Evolutionary conservation across 805 yeast species (phyloP).

Genomic region (Wickerhamiella bombiphila): DNA sequence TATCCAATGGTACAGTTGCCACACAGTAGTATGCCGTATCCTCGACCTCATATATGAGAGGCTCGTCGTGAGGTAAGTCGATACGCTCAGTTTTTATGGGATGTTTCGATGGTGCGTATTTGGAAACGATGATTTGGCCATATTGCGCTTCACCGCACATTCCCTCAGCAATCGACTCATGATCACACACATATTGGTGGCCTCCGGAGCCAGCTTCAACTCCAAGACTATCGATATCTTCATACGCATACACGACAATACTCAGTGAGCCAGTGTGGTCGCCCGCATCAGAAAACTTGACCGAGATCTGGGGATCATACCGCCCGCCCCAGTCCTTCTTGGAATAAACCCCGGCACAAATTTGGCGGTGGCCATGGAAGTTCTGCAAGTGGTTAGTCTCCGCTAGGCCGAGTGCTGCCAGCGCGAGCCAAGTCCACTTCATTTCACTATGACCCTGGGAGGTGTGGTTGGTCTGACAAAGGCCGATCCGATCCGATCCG

Average conservation of each 20-base stretch:
- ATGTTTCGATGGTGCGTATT: conserved; percentile 32
- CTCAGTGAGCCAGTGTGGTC: conserved; percentile 29
- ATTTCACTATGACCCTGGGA: too few relatives aligned
- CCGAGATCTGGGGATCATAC: conserved; percentile 9
- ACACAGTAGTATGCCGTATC: conserved; percentile 89
- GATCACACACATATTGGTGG: conserved; percentile 60
- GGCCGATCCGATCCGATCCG: too few relatives aligned
- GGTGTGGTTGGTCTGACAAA: too few relatives aligned
- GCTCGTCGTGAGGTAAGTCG: conserved; percentile 40
- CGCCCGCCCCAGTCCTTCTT: conserved; percentile 76
- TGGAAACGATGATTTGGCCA: conserved; percentile 48
- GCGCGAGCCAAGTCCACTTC: conserved; percentile 4
- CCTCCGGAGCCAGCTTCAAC: conserved; percentile 20
- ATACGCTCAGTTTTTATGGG: conserved; percentile 44
- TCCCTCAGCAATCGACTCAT: conserved; percentile 38
- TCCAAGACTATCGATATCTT: conserved; percentile 62
- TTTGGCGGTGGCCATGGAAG: conserved; percentile 40
- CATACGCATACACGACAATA: conserved; percentile 69
- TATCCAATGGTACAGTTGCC: conserved; percentile 42
- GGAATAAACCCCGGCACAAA: conserved; percentile 83
- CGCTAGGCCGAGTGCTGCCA: conserved; percentile 12
- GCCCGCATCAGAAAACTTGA: conserved; percentile 10
- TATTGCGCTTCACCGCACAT: conserved; percentile 41
- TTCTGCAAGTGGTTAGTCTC: conserved; percentile 23
- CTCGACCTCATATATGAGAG: conserved; percentile 44